phyloP scores from a whole-genome alignment of 257 asterid genomes.

The Mentha longifolia region DNA sequence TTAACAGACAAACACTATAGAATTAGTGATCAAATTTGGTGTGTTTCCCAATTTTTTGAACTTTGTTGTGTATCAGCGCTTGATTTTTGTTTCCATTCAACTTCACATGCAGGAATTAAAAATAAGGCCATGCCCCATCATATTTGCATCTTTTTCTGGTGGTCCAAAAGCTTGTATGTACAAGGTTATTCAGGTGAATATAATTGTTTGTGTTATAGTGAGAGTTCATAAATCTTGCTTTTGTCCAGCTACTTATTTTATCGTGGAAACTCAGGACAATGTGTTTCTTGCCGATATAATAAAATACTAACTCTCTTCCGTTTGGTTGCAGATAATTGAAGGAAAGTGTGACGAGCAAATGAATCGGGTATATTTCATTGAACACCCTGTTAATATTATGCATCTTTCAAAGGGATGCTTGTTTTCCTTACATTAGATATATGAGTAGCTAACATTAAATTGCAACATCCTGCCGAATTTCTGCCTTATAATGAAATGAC shows the following conservation, averaged over 20 bases:
- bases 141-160: constrained; percentile 93
- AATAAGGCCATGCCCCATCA: constrained; percentile 83
- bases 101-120: constrained; percentile 69
- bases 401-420: constrained; percentile 4
- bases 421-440: not conserved
- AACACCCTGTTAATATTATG: constrained; percentile 4
- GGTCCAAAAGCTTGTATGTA: constrained; percentile 98
- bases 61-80: constrained; percentile 19
- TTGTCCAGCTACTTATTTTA: not conserved
- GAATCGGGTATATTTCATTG: constrained; percentile 55
- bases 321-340: constrained; percentile 79
- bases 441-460: not conserved
- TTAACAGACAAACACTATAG: not conserved
- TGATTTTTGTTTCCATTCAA: constrained; percentile 11
- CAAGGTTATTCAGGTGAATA: constrained; percentile 85
- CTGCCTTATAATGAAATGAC: not conserved
- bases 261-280: constrained; percentile 10
- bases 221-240: constrained; percentile 10
- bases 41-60: constrained; percentile 10
- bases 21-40: not conserved
- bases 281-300: constrained; percentile 9
- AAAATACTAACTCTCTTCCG: constrained; percentile 13
- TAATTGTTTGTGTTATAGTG: constrained; percentile 10
- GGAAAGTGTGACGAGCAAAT: constrained; percentile 63
- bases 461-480: constrained; percentile 11